A percentile compares a stretch with the other conserved stretches of the same genome.
Conservation (phyloP, 495 filamentous ascomycete genomes). For the Xylaria bambusicola region DNA sequence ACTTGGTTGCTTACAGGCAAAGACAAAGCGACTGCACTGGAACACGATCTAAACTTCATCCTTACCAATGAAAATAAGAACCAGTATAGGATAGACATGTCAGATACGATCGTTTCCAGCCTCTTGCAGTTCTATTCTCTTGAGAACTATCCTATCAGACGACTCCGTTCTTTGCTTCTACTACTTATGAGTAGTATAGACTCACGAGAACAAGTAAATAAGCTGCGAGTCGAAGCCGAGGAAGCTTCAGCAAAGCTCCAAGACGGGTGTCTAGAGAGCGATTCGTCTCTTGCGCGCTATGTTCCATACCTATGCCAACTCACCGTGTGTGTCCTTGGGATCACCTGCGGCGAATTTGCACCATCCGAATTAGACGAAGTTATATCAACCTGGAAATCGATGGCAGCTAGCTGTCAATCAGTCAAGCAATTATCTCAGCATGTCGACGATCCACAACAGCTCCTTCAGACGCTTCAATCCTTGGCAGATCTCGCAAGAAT, state of each 20-base stretch:
- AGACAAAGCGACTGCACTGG: constrained; percentile 51
- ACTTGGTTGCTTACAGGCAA: constrained; percentile 41
- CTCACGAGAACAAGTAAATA: constrained; percentile 27
- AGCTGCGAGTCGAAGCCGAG: constrained; percentile 42
- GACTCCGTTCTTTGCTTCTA: constrained; percentile 42
- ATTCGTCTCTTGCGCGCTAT: constrained; percentile 56
- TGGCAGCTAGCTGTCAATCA: constrained; percentile 51
- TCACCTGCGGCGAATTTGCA: constrained; percentile 55
- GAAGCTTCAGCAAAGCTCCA: constrained; percentile 35
- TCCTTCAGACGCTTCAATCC: constrained; percentile 63
- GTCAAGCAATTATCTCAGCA: constrained; percentile 51
- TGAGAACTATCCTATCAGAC: constrained; percentile 45
- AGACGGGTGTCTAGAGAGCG: constrained; percentile 45
- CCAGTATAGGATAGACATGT: constrained; percentile 31
- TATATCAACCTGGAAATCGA: constrained; percentile 53
- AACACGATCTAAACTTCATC: constrained; percentile 49
- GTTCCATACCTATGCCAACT: constrained; percentile 60
- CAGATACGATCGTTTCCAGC: constrained; percentile 38
- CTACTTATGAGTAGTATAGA: constrained; percentile 43
- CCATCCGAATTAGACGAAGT: constrained; percentile 50
- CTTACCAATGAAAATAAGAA: constrained; percentile 32
- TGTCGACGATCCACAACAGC: constrained; percentile 64
- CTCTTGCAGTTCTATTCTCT: constrained; percentile 45
- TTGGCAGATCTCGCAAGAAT: constrained; percentile 78
- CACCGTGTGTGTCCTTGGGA: constrained; percentile 51